Evolutionary conservation across 495 filamentous ascomycete genomes (phyloP), one percentile per base, ranked within the genome.

Genomic region (Amorphotheca resinae): DNA sequence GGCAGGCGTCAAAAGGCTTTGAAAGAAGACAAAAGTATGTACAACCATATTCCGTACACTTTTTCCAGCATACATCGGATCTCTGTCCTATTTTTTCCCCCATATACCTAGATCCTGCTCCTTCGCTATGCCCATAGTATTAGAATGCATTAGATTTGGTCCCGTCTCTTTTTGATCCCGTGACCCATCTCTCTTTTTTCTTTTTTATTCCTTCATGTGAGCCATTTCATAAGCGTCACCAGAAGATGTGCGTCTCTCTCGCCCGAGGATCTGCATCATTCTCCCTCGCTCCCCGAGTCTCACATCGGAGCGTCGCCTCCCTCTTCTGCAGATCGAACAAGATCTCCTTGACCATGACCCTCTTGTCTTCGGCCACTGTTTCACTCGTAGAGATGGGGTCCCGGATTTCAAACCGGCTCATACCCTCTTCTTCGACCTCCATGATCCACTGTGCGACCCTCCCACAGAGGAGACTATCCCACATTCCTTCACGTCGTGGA

Each of bases 341-440:
- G 45, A 73, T 69, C 16, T 67, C 64, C 42, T 65, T 59, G 22
- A 74, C 67, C 68, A 73, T 73, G 36, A 73, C 66, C 6, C 70
- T 64, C 54, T 58, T 67, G 23, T 70, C 66, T 17, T 66, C 67
- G 12, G 34, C 33, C 30, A 55, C 33, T 2, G 49, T 17, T 21
- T 55, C 41, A 22, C 39, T 34, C 1, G 45, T 37, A 16, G 25
- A 18, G 21, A 46, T 20, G 30, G 30, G 22, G 22, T 40, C 15
- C 4, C 14, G 16, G 12, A 33, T 38, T 5, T 42, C 45, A 17
- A 26, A 54, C 1, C 12, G n/a, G n/a, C 4, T 25, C 38, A 55
- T 20, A 16, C 26, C 45, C 9, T 49, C 49, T 25, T 55, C 53
- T 33, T 55, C 53, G 31, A 55, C 45, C 21, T 49, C 49, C 53